Evolutionary conservation across 345 rosid species (phyloP), one percentile per base, ranked within the genome.

Genomic region (Boechera retrofracta): DNA sequence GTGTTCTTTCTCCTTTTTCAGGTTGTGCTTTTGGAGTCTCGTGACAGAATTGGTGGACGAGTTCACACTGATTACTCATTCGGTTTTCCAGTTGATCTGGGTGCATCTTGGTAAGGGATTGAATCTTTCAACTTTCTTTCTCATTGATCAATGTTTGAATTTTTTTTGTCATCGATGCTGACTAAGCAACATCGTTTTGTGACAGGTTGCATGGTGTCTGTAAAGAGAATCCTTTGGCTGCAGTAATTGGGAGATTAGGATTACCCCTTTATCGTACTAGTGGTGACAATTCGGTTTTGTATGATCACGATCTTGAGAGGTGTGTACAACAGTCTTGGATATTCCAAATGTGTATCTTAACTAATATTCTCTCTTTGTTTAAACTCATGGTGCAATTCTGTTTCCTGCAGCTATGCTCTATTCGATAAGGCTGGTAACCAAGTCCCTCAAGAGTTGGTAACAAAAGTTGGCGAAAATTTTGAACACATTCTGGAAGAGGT

Each of bases 221-320:
- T 77, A 83, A 90, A 60, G 98, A 95, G 79, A 95, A 95, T 82
- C 99, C 99, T 29, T 78, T 95, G 86, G 98, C 98, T 47, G 86
- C 99, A 5, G 74, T 95, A 66, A 91, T 95, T 69, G 86, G 99
- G 60, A 89, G 93, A 80, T 76, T 95, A 73, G 99, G 99, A 54
- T 74, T 95, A 12, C 98, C 98, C 9, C 77, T 95, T 13, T 93
- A 95, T 71, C 92, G 98, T 47, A 95, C 99, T 26, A 89, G 99
- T 10, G 99, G 97, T 67, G 99, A 95, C 74, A 89, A 95, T 75
- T 95, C 98, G 2, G 98, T 95, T 73, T 79, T 92, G 84, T 95
- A 91, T 83, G 99, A 93, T 77, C 99, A 95, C 70, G 99, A 95
- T 78, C 82, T 95, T 74, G 99, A 95, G 83, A 95, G 98, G 99